Percentiles rank a stretch among this genome's conserved stretches.
Conservation (phyloP, 1,284 basidiomycete genomes). For the Tylopilus orsonianus region DNA sequence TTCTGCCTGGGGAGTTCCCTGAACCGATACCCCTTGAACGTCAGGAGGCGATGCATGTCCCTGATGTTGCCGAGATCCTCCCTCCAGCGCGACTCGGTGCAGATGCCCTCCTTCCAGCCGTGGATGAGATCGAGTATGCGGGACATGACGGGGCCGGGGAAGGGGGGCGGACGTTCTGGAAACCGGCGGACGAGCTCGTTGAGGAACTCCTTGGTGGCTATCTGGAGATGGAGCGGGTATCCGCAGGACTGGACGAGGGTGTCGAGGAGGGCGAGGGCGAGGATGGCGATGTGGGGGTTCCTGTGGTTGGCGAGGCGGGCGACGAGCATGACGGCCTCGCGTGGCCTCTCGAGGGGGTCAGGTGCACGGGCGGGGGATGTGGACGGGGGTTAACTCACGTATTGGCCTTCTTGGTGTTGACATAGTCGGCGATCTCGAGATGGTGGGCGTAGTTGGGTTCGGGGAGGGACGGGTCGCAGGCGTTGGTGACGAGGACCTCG, state of each 20-base stretch:
- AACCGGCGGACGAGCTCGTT: constrained; percentile 98
- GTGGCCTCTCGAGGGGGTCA: constrained; percentile 73
- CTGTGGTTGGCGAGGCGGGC: constrained; percentile 86
- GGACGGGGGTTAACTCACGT: constrained; percentile 62
- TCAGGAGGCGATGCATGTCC: constrained; percentile 95
- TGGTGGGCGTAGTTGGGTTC: constrained; percentile 93
- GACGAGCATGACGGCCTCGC: constrained; percentile 85
- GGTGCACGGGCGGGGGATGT: neutral
- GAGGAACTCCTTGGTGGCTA: constrained; percentile 98
- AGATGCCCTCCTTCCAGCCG: constrained; percentile 95
- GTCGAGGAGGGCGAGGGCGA: constrained; percentile 84
- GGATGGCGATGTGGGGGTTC: constrained; percentile 85
- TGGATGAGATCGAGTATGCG: constrained; percentile 93
- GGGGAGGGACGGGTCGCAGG: constrained; percentile 84
- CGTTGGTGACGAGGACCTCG: constrained; percentile 73
- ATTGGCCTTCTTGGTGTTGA: constrained; percentile 97
- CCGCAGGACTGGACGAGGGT: constrained; percentile 95
- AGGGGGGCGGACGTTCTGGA: constrained; percentile 94
- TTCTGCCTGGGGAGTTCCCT: constrained; percentile 57
- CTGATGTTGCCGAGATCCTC: constrained; percentile 97
- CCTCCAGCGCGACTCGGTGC: constrained; percentile 87
- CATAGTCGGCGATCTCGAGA: constrained; percentile 90
- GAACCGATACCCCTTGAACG: constrained; percentile 97
- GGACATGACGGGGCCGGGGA: constrained; percentile 92
- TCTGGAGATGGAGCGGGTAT: constrained; percentile 96